Evolutionary conservation across 495 filamentous ascomycete genomes (phyloP), one percentile per base, ranked within the genome.

Genomic region (Chaetomium fimeti): DNA sequence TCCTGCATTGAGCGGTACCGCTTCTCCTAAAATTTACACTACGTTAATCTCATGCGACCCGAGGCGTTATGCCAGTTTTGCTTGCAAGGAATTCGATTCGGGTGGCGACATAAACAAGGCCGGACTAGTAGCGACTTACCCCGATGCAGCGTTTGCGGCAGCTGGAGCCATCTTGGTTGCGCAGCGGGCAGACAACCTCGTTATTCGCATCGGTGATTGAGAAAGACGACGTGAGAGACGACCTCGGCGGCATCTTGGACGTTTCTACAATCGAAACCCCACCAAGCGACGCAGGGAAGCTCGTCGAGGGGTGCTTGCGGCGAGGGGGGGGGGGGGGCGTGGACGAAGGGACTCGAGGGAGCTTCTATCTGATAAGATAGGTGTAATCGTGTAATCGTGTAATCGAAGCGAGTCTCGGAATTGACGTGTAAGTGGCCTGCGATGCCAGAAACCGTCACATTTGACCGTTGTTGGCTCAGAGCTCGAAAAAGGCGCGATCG

Each of bases 1-100:
- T 98, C 94, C 81, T 97, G 95, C 90, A 98, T 98, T 57, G 93
- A 97, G 73, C 94, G 93, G 82, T 92, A 98, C 71, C 92, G 88
- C 78, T 97, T 96, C 80, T 97, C 92, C 92, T 97, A 77, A 51
- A 65, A 40, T 57, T 57, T 28, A 51, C 25, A 49, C 22, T 3
- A 32, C 48, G 42, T 65, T 29, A 65, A 40, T 48, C 24, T 36
- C 20, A 40, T 61, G 55, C 22, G 27, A 47, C 60, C 36, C 11
- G 40, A 36, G 57, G 49, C 25, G 29, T 36, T 43, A 59, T 55
- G 36, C n/a, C 18, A 20, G 29, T 18, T 43, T 22, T 32, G n/a
- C 2, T 20, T 48, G 24, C 52, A 60, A 22, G 63, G 8, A 61
- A 62, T 60, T 67, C 49, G 65, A 62, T 60, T 67, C 49, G 65